phyloP scores from a whole-genome alignment of 306 rosid genomes.

The Chamaecrista fasciculata region DNA sequence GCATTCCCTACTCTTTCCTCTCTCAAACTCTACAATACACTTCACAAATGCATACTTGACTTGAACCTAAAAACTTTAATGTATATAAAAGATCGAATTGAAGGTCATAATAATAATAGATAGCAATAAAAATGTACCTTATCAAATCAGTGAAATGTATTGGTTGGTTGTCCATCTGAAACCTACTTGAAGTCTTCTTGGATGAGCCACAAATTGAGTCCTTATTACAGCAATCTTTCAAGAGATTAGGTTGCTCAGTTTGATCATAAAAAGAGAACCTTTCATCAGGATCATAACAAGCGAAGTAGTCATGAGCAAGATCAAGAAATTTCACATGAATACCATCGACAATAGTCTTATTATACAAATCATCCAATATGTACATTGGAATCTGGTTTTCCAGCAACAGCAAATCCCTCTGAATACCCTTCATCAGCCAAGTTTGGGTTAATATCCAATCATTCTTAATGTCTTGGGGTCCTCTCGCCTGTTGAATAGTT shows the following conservation, averaged over 20 bases:
- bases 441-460: conserved; percentile 32
- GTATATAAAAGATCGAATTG: too few species aligned
- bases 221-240: too few species aligned
- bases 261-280: neutral
- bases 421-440: conserved; percentile 31
- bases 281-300: neutral
- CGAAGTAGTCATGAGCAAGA: neutral
- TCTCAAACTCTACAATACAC: too few species aligned
- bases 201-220: neutral
- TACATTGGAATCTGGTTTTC: conserved; percentile 44
- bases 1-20: too few species aligned
- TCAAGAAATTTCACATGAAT: neutral
- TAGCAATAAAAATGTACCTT: neutral
- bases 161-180: neutral
- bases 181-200: neutral
- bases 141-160: neutral
- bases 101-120: too few species aligned
- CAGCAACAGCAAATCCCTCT: conserved; percentile 34
- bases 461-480: neutral
- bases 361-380: neutral
- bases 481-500: too few species aligned
- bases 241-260: too few species aligned
- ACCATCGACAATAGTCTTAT: neutral
- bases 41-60: too few species aligned
- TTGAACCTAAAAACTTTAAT: too few species aligned